These are phyloP conservation scores for Ogataea neopini DNA, from an alignment of 805 yeast species.

Conservation along the genomic window DNA sequence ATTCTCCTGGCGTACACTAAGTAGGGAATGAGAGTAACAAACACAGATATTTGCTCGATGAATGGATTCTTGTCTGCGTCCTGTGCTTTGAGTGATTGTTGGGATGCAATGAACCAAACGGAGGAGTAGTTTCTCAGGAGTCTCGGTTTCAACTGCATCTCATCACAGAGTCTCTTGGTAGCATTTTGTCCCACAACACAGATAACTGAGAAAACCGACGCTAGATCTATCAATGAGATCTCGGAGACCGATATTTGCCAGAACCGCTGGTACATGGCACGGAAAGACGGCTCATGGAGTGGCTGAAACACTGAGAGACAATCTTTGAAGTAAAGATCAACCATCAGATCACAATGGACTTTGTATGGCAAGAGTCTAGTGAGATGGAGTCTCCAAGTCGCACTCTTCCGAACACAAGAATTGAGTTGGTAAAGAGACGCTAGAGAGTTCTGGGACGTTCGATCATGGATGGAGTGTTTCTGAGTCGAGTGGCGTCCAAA, in stretches of 20 bases:
- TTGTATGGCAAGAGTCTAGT: conserved; percentile 13
- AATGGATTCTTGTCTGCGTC: conserved; percentile 9
- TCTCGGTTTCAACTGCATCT: conserved; percentile 2
- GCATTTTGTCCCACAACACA: conserved; percentile 8
- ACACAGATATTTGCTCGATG: conserved; percentile 14
- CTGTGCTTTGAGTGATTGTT: conserved; percentile 11
- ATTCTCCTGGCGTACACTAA: conserved; percentile 2
- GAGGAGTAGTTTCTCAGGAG: conserved; percentile 1
- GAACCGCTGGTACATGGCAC: conserved; percentile 1
- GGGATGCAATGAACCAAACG: conserved; percentile 14
- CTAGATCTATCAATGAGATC: conserved; percentile 10
- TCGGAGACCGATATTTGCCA: conserved; percentile 10
- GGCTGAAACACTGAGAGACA: conserved; percentile 7
- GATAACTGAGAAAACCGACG: conserved; percentile 13
- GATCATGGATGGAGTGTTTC: neutral
- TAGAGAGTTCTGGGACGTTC: conserved; percentile 4
- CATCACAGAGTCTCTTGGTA: conserved; percentile 4
- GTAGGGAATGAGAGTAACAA: conserved; percentile 12
- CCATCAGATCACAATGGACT: conserved; percentile 13
- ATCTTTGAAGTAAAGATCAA: conserved; percentile 10
- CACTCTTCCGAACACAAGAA: neutral
- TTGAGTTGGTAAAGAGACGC: neutral
- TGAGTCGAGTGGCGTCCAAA: neutral
- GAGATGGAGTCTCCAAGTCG: conserved; percentile 12
- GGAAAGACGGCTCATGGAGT: conserved; percentile 15